phyloP scores from a whole-genome alignment of 495 filamentous ascomycete species.

The Diplogelasinospora grovesii region DNA sequence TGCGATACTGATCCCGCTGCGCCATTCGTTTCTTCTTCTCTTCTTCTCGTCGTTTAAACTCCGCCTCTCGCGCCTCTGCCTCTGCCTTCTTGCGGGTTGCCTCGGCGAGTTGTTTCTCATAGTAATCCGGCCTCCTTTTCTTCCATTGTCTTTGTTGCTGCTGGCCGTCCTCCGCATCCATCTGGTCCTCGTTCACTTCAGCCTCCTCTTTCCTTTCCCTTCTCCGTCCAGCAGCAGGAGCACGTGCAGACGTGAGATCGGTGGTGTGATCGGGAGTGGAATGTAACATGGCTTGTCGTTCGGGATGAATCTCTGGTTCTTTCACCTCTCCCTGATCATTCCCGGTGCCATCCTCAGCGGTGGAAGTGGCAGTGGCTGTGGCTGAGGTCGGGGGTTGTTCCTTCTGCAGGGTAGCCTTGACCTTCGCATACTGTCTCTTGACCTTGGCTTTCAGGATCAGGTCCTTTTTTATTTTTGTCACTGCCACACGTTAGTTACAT shows the following conservation, averaged over 20 bases:
- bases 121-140: slow-evolving; percentile 65
- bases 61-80: slow-evolving; percentile 52
- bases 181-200: background rate
- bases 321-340: slow-evolving; percentile 12
- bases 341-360: slow-evolving; percentile 15
- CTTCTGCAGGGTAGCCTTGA: slow-evolving; percentile 51
- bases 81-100: slow-evolving; percentile 61
- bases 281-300: slow-evolving; percentile 62
- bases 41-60: slow-evolving; percentile 47
- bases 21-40: slow-evolving; percentile 50
- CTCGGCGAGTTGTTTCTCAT: slow-evolving; percentile 64
- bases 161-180: slow-evolving; percentile 9
- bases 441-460: slow-evolving; percentile 91
- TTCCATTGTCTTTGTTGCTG: slow-evolving; percentile 25
- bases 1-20: slow-evolving; percentile 56
- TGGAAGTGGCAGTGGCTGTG: slow-evolving; percentile 1
- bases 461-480: slow-evolving; percentile 84
- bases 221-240: too few species aligned
- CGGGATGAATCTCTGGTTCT: slow-evolving; percentile 58
- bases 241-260: too few species aligned
- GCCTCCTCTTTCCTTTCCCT: background rate
- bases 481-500: slow-evolving; percentile 37
- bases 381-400: slow-evolving; percentile 11
- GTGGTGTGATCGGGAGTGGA: too few species aligned
- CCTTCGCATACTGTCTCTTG: slow-evolving; percentile 86